Conservation (phyloP, 495 filamentous ascomycete genomes). For the Penicillium paradoxum region DNA sequence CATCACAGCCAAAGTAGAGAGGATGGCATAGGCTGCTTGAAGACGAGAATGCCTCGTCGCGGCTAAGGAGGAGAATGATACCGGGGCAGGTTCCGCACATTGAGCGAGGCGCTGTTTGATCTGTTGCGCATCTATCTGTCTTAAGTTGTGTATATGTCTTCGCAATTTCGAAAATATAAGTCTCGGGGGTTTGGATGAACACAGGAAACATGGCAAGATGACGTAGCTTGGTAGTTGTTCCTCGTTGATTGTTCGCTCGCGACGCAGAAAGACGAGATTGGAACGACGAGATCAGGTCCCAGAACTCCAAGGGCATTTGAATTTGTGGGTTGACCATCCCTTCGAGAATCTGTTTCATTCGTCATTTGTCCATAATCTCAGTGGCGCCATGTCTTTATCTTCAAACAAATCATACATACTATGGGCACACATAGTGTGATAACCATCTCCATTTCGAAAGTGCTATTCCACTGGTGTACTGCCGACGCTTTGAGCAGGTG, state of each 20-base stretch:
- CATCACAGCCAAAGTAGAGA: conserved; percentile 21
- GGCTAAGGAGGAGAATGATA: neutral
- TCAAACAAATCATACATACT: no score
- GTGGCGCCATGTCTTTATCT: no score
- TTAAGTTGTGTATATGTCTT: conserved; percentile 14
- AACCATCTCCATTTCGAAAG: conserved; percentile 29
- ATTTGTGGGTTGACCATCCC: conserved; percentile 27
- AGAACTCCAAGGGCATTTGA: conserved; percentile 19
- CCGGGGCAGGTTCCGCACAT: neutral
- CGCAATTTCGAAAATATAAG: conserved; percentile 19
- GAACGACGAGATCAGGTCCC: conserved; percentile 10
- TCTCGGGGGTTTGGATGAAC: conserved; percentile 16
- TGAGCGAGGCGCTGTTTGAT: conserved; percentile 11
- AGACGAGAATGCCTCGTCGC: conserved; percentile 15
- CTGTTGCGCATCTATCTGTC: conserved; percentile 7
- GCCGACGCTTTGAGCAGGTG: conserved; percentile 27
- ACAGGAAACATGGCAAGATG: conserved; percentile 18
- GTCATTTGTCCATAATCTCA: neutral
- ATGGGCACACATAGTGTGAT: conserved; percentile 31
- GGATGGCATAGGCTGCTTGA: conserved; percentile 21
- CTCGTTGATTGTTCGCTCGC: neutral
- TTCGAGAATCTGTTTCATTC: conserved; percentile 28
- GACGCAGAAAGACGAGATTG: neutral
- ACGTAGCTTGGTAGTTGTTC: conserved; percentile 9
- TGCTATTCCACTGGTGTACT: conserved; percentile 15